Conservation (phyloP, 495 filamentous ascomycete species). For the Penicillium antarcticum region DNA sequence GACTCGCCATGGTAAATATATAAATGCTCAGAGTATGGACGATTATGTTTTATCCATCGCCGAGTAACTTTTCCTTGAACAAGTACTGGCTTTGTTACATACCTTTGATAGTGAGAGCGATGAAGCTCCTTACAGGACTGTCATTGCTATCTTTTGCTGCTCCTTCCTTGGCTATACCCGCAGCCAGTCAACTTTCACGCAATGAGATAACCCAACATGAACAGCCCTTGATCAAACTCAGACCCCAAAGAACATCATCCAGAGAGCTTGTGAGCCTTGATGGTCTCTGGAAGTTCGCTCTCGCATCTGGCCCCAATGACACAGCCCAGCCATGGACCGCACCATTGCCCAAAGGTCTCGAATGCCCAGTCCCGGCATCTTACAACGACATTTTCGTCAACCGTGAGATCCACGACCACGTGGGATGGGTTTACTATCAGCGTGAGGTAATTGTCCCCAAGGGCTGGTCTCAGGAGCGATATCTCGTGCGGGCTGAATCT, state of each 20-base stretch:
- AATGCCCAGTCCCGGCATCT: slow-evolving; percentile 3
- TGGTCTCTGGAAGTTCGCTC: slow-evolving; percentile 4
- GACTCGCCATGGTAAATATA: background rate
- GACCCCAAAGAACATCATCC: background rate
- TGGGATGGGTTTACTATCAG: slow-evolving; percentile 6
- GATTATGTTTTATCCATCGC: background rate
- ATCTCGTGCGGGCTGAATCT: slow-evolving; percentile 1
- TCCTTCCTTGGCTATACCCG: background rate
- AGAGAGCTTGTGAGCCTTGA: slow-evolving; percentile 2
- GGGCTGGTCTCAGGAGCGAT: slow-evolving; percentile 4
- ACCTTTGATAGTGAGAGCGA: background rate
- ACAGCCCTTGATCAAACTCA: slow-evolving; percentile 4
- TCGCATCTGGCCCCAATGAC: background rate
- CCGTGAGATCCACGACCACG: background rate
- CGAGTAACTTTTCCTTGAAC: background rate
- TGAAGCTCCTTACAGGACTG: background rate
- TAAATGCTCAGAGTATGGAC: background rate
- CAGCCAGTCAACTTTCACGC: background rate
- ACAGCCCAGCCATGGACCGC: slow-evolving; percentile 1
- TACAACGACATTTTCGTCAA: slow-evolving; percentile 4
- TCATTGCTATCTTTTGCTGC: background rate
- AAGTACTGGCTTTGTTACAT: background rate
- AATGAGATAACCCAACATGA: background rate
- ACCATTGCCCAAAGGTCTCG: slow-evolving; percentile 1
- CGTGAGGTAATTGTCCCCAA: slow-evolving; percentile 2